A percentile compares a stretch with the other conserved stretches of the same genome.
These are phyloP conservation scores for Kodamaea neixiangensis DNA, from an alignment of 805 yeast genomes.

Conservation along the genomic window DNA sequence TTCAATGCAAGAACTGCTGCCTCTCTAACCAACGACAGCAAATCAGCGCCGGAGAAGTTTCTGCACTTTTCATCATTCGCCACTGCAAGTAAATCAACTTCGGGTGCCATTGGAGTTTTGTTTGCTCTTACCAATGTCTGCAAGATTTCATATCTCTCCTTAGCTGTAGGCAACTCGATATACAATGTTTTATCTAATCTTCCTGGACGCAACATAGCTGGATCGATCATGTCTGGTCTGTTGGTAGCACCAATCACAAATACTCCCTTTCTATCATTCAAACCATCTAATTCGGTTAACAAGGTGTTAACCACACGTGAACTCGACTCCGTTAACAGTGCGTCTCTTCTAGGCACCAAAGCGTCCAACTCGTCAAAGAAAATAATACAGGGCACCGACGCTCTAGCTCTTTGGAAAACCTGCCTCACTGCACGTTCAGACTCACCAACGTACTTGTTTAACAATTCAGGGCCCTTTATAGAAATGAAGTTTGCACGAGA, in stretches of 20 bases:
- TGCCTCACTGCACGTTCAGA: constrained; percentile 92
- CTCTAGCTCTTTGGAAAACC: constrained; percentile 88
- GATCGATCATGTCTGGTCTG: constrained; percentile 97
- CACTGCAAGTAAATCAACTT: constrained; percentile 61
- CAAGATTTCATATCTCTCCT: constrained; percentile 80
- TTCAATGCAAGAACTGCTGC: constrained; percentile 90
- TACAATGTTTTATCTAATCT: constrained; percentile 90
- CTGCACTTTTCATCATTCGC: constrained; percentile 80
- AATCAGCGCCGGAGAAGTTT: constrained; percentile 95
- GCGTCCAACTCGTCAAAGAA: constrained; percentile 97
- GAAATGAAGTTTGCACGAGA: constrained; percentile 95
- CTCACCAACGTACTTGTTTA: constrained; percentile 96
- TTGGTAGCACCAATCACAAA: constrained; percentile 97
- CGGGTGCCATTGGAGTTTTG: constrained; percentile 68
- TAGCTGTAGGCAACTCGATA: constrained; percentile 81
- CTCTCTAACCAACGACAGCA: constrained; percentile 87
- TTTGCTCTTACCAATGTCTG: constrained; percentile 70
- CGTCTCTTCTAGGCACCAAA: constrained; percentile 89
- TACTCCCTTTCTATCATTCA: constrained; percentile 88
- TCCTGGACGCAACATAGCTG: constrained; percentile 97
- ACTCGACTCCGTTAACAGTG: constrained; percentile 83
- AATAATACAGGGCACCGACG: constrained; percentile 90
- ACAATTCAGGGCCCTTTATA: constrained; percentile 91
- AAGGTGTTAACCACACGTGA: constrained; percentile 93
- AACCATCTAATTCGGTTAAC: constrained; percentile 91